Evolutionary conservation across 257 asterid genomes (phyloP).

Genomic region (Jacaranda mimosifolia): DNA sequence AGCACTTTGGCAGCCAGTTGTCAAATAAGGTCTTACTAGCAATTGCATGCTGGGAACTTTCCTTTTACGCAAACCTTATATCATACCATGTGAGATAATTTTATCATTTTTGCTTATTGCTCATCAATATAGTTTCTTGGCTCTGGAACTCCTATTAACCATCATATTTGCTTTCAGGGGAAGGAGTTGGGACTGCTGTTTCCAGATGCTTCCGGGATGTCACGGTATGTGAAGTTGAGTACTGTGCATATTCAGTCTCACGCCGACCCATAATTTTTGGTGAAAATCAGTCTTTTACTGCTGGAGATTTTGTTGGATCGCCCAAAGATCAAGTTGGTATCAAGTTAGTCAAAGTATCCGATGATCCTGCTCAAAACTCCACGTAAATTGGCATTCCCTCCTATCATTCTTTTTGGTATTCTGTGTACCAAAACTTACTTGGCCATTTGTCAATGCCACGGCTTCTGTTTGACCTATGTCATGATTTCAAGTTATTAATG

Average conservation of each 20-base stretch:
- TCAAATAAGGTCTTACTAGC: too few relatives aligned
- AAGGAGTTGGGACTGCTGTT: slow-evolving; percentile 78
- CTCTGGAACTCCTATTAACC: not conserved
- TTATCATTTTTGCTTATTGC: too few relatives aligned
- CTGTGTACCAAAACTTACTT: not conserved
- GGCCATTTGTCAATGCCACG: slow-evolving; percentile 1
- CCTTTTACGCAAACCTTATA: too few relatives aligned
- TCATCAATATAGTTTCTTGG: not conserved
- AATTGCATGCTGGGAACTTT: too few relatives aligned
- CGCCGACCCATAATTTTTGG: slow-evolving; percentile 49
- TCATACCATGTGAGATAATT: too few relatives aligned
- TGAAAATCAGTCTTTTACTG: slow-evolving; percentile 50
- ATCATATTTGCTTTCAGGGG: slow-evolving; percentile 56
- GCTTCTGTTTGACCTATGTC: not conserved
- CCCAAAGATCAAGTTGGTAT: slow-evolving; percentile 54
- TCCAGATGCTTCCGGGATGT: slow-evolving; percentile 45
- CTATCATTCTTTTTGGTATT: slow-evolving; percentile 1
- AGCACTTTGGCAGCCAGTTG: slow-evolving; percentile 22
- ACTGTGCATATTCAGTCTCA: slow-evolving; percentile 64
- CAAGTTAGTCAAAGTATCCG: slow-evolving; percentile 21
- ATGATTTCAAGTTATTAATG: slow-evolving; percentile 16
- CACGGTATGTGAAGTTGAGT: slow-evolving; percentile 66
- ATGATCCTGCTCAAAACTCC: slow-evolving; percentile 21
- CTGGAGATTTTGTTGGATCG: slow-evolving; percentile 57
- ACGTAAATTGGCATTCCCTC: slow-evolving; percentile 7